These are phyloP conservation scores for Millerago galiae DNA, from an alignment of 805 yeast genomes.

Conservation along the genomic window DNA sequence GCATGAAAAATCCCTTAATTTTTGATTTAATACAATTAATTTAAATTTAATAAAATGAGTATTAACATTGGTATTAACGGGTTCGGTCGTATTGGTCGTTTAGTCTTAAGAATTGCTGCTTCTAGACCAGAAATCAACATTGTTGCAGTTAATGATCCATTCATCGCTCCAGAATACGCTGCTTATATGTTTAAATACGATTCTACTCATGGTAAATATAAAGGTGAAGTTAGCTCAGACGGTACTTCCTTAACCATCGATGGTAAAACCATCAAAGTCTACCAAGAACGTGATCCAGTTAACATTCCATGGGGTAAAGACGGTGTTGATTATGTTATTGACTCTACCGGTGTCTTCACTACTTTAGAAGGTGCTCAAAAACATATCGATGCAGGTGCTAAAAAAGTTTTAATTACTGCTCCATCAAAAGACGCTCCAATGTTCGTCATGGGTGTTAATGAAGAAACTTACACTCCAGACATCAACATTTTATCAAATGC, in stretches of 20 bases:
- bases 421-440: slow-evolving; percentile 69
- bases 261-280: slow-evolving; percentile 44
- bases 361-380: slow-evolving; percentile 57
- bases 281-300: slow-evolving; percentile 64
- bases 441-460: slow-evolving; percentile 69
- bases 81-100: slow-evolving; percentile 69
- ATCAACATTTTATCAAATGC: slow-evolving; percentile 60
- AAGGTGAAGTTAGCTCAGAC: slow-evolving; percentile 50
- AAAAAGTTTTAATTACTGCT: slow-evolving; percentile 67
- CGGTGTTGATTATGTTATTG: slow-evolving; percentile 58
- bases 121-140: slow-evolving; percentile 46
- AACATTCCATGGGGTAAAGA: slow-evolving; percentile 61
- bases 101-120: slow-evolving; percentile 58
- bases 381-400: slow-evolving; percentile 69
- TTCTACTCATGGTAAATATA: slow-evolving; percentile 61
- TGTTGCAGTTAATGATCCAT: slow-evolving; percentile 66
- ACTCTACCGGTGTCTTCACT: slow-evolving; percentile 71
- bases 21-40: neutral
- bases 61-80: slow-evolving; percentile 63
- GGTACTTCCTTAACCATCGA: slow-evolving; percentile 47
- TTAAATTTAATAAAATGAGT: slow-evolving; percentile 31
- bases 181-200: slow-evolving; percentile 73
- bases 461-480: slow-evolving; percentile 50
- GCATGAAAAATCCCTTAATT: neutral
- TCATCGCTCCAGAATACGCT: slow-evolving; percentile 62